Conservation (phyloP, 2,329 filamentous ascomycete genomes). For the Neopestalotiopsis sp. region DNA sequence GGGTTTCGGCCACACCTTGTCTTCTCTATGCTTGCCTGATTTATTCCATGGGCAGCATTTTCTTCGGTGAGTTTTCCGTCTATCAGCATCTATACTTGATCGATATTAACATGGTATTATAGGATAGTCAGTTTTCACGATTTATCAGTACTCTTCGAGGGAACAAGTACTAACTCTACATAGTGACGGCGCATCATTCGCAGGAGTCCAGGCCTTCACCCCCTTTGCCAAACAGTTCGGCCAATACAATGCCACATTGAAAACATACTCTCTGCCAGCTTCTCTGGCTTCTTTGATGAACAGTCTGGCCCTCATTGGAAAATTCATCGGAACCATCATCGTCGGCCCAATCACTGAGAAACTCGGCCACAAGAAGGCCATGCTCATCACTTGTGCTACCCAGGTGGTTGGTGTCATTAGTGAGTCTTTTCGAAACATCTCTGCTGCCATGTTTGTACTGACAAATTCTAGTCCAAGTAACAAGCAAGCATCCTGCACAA, state of each 20-base stretch:
- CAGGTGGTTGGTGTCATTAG: constrained; percentile 26
- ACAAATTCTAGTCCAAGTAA: constrained; percentile 18
- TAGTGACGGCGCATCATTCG: constrained; percentile 26
- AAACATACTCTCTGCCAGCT: constrained; percentile 19
- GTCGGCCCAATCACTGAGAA: constrained; percentile 26
- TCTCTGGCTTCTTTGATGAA: constrained; percentile 22
- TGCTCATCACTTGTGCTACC: constrained; percentile 24
- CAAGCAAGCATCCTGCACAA: constrained; percentile 15
- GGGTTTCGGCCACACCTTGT: constrained; percentile 21
- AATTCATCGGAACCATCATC: constrained; percentile 23
- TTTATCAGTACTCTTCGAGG: not conserved
- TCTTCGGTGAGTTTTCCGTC: constrained; percentile 21
- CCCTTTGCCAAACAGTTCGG: constrained; percentile 25
- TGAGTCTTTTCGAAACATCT: constrained; percentile 6
- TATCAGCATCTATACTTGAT: not conserved
- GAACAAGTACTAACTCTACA: not conserved
- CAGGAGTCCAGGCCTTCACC: constrained; percentile 25
- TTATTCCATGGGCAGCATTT: constrained; percentile 27
- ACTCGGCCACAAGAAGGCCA: constrained; percentile 23
- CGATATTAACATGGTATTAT: not conserved
- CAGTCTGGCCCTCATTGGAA: constrained; percentile 21
- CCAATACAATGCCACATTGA: constrained; percentile 16
- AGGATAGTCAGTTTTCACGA: not conserved
- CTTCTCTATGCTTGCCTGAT: constrained; percentile 23
- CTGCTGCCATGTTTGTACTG: not conserved